Evolutionary conservation across 257 asterid species (phyloP), one percentile per base, ranked within the genome.

Genomic region (Solanum virginianum): DNA sequence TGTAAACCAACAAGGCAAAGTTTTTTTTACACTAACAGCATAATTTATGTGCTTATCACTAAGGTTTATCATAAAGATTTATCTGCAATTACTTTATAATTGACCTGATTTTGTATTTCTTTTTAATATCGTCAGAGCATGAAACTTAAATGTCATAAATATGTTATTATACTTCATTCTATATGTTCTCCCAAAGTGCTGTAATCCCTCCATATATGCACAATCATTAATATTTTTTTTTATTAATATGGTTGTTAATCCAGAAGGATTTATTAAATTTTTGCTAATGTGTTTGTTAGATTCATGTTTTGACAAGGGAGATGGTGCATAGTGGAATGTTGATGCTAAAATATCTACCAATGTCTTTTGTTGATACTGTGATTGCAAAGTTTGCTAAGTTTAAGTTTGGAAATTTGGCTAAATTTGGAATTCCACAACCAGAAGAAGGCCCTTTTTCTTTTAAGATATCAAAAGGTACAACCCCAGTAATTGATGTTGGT

Each of bases 401-500:
- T 2, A 54, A 29, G 10, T 81, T 57, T 15, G 95, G 95, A 55
- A 45, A 92, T 71, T 89, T 93, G 22, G 84, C 87, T 0, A 10
- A 47, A 0, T 90, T 85, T 39, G 98, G 94, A 3, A 59, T 94
- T 43, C 9, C 49, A 56, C 90, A 86, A 80, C 97, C 97, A 1
- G 39, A 13, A 6, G 55, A 85, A 36, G 97, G 97, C 14, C 95
- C 98, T 0, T 92, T 93, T 66, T 43, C 13, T 20, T 49, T 87
- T 1, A 92, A 93, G 65, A 18, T 10, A 15, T 62, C 66, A 24
- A 83, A 85, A 1, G 97, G 98, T 0, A 57, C 89, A 53, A 89
- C 94, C 53, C 92, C 95, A 0, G 90, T 93, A 10, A 86, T 93
- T 53, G 97, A 94, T 54, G 94, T 89, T 43, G 95, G 95, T 22